Base-by-base conservation (phyloP, 31 red algal species). In the Asparagopsis taxiformis region DNA sequence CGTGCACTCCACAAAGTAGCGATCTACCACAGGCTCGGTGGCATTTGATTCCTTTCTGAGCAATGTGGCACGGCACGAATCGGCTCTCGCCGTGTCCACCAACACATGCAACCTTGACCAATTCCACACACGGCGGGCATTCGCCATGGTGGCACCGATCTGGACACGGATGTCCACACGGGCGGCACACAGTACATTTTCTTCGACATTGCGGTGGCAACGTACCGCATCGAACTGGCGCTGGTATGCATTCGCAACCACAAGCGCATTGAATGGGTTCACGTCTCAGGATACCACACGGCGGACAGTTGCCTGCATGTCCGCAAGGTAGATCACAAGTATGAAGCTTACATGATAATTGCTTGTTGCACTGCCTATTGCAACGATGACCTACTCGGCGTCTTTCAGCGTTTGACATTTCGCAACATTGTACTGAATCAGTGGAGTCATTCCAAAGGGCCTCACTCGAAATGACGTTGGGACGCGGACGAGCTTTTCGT, bases 101-200 rank as follows among this genome's bases (percentile, higher is more conserved):
- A 34, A 83, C 46, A 54, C 89, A 92, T 36, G 52, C 65, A 21
- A 77, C 68, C 29, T 24, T 51, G 22, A 67, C 28, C 11, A 70
- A 23, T 50, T 85, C 79, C 31, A 72, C 30, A 65, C 89, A 92
- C 13, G 80, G 89, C n/a, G 89, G 89, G 53, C 89, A 92, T 19
- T 68, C 64, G 2, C 89, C 89, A 50, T 22, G 23, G 64, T 92
- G 89, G 59, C 89, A 92, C 5, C 41, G n/a, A 24, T 80, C 62
- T 3, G 64, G 72, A 60, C 73, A 75, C 1, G 36, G 51, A 77
- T 92, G 89, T 8, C 72, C 89, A 70, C 89, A 92, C 26, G 30
- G 3, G 13, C 62, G 46, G 15, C 39, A 26, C 9, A 41, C 69
- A 30, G 67, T 28, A 46, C 89, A 92, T 8, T 30, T 59, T 33